Evolutionary conservation across 495 filamentous ascomycete species (phyloP).

Genomic region (Melanomma pulvis-pyrius): DNA sequence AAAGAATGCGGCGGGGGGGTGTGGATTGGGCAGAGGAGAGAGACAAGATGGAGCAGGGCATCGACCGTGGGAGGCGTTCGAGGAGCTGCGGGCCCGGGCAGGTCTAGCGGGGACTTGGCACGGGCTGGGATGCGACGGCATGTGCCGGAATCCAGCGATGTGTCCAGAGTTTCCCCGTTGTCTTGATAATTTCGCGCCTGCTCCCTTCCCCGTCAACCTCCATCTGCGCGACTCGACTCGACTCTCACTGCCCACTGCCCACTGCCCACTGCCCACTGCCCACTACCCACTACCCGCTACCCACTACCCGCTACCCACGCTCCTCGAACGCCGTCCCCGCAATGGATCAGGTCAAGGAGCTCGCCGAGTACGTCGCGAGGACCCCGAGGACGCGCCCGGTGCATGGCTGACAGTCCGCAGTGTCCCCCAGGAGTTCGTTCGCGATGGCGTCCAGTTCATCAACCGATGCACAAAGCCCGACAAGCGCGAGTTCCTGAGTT

Average conservation of each 20-base stretch:
- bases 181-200: neutral
- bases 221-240: neutral
- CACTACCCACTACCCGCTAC: conserved; percentile 55
- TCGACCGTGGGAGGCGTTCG: neutral
- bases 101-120: conserved; percentile 12
- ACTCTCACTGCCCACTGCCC: neutral
- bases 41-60: neutral
- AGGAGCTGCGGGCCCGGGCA: conserved; percentile 11
- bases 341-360: conserved; percentile 71
- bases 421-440: conserved; percentile 80
- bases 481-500: conserved; percentile 71
- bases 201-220: conserved; percentile 6
- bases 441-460: conserved; percentile 79
- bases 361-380: conserved; percentile 30
- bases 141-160: conserved; percentile 8
- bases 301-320: neutral
- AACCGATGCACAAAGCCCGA: conserved; percentile 87
- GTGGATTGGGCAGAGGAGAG: neutral
- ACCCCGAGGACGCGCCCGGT: neutral
- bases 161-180: conserved; percentile 4
- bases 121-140: neutral
- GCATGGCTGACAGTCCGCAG: conserved; percentile 57
- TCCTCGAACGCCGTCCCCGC: neutral
- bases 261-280: conserved; percentile 1
- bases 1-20: conserved; percentile 1